A percentile compares a stretch with the other conserved stretches of the same genome.
phyloP scores from a whole-genome alignment of 805 yeast genomes.

The Sugiyamaella mastotermitis region DNA sequence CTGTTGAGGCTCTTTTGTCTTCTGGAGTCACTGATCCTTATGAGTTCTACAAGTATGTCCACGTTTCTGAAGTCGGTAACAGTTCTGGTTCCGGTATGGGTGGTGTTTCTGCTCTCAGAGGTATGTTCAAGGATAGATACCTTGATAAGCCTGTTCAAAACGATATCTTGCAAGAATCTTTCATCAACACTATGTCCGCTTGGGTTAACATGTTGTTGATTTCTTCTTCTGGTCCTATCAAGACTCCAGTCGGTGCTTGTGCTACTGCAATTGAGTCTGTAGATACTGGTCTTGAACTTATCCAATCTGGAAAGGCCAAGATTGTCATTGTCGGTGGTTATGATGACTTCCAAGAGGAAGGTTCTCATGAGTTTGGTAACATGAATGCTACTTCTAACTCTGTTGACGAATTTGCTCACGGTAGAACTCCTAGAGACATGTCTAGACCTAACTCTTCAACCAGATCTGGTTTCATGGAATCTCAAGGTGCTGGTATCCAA shows the following conservation, averaged over 20 bases:
- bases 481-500: conserved; percentile 99
- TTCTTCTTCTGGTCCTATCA: conserved; percentile 97
- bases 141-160: conserved; percentile 92
- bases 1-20: conserved; percentile 87
- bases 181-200: conserved; percentile 98
- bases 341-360: conserved; percentile 99
- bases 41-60: conserved; percentile 97
- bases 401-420: conserved; percentile 79
- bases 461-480: conserved; percentile 98
- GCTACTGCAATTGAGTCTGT: conserved; percentile 98
- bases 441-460: conserved; percentile 96
- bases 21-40: conserved; percentile 98
- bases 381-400: conserved; percentile 98
- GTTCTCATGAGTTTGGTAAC: conserved; percentile 95
- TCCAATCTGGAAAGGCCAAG: conserved; percentile 89
- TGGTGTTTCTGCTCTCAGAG: conserved; percentile 94
- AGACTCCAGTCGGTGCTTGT: conserved; percentile 99
- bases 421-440: conserved; percentile 98
- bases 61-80: conserved; percentile 97
- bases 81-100: conserved; percentile 99
- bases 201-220: conserved; percentile 98
- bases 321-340: conserved; percentile 97
- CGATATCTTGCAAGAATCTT: conserved; percentile 95
- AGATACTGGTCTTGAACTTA: conserved; percentile 92
- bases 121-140: conserved; percentile 96